Evolutionary conservation across 2,329 filamentous ascomycete genomes (phyloP).

Genomic region (Penicillium sp.): DNA sequence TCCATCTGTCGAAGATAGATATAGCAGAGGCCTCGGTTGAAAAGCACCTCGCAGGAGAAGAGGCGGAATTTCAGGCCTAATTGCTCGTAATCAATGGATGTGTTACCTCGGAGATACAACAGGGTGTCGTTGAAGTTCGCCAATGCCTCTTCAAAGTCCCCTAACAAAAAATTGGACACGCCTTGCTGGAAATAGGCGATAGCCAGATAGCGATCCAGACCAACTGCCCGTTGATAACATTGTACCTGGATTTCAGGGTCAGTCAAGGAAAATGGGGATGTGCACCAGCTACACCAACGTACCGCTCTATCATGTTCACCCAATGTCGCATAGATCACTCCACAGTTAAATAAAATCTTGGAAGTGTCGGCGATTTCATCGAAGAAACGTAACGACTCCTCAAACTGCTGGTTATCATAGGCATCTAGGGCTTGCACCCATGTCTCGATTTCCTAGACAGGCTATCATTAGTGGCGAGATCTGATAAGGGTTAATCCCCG

Average conservation of each 20-base stretch:
- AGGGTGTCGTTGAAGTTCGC: slow-evolving; percentile 99
- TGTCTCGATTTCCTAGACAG: slow-evolving; percentile 87
- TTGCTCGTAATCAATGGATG: slow-evolving; percentile 97
- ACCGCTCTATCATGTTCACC: slow-evolving; percentile 96
- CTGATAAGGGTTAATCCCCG: not conserved
- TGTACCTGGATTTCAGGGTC: slow-evolving; percentile 69
- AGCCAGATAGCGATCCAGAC: slow-evolving; percentile 91
- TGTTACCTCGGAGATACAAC: slow-evolving; percentile 91
- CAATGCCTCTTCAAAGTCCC: slow-evolving; percentile 94
- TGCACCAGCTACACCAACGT: slow-evolving; percentile 43
- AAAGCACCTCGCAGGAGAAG: slow-evolving; percentile 95
- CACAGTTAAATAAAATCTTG: slow-evolving; percentile 98
- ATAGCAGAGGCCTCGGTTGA: slow-evolving; percentile 96
- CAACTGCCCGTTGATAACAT: slow-evolving; percentile 89
- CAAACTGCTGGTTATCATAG: slow-evolving; percentile 98
- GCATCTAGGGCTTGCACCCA: slow-evolving; percentile 90
- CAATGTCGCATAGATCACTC: slow-evolving; percentile 94
- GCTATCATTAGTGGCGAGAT: slow-evolving; percentile 10
- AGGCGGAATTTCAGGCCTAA: slow-evolving; percentile 93
- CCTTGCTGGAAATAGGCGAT: slow-evolving; percentile 98
- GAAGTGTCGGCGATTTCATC: slow-evolving; percentile 90
- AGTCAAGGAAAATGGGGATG: slow-evolving; percentile 6
- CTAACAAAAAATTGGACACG: slow-evolving; percentile 95
- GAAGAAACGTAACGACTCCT: slow-evolving; percentile 82
- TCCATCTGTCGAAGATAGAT: slow-evolving; percentile 94